Evolutionary conservation across 768 basidiomycete species (phyloP), one percentile per base, ranked within the genome.

Genomic region (Russula dissimulans): DNA sequence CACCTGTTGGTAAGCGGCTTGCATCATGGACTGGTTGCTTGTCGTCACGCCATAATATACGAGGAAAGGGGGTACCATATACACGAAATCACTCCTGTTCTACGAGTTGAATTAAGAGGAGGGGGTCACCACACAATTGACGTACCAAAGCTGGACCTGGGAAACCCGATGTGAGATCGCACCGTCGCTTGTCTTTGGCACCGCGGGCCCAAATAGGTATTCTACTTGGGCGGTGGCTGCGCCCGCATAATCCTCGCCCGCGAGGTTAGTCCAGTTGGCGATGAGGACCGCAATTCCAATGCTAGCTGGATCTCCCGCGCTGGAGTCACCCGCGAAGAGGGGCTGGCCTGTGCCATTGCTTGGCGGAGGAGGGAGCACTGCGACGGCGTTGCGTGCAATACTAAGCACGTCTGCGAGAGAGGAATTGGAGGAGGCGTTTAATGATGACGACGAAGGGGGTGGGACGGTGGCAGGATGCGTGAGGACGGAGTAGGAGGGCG

Each of bases 31-130:
- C 34, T 75, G 68, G 69, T 93, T 87, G 26, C 70, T 64, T 0
- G 81, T 81, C 36, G 76, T 63, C 11, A 81, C 81, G 42, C 88
- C 93, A 69, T 91, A 91, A 71, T 91, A 92, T 0, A 91, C 89
- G 10, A 94, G 72, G 70, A 92, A 95, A 0, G 90, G 89, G 1
- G 91, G 91, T 0, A 86, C 86, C 91, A 91, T 91, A 69, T 85
- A 91, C 12, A 88, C 78, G 54, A 78, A 91, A 69, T 92, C 90
- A 54, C 81, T 81, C 88, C 89, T 89, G 56, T 8, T 2, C 9
- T 5, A 18, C 12, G 18, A 9, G 8, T 48, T 26, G 0, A 0
- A 11, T 29, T 12, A 5, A 8, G 10, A 3, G 32, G 36, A 5
- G 4, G 18, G 4, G 3, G 5, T 8, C 22, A n/a, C 18, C 32